Base-by-base conservation (phyloP, 495 filamentous ascomycete species). In the Podospora comata region DNA sequence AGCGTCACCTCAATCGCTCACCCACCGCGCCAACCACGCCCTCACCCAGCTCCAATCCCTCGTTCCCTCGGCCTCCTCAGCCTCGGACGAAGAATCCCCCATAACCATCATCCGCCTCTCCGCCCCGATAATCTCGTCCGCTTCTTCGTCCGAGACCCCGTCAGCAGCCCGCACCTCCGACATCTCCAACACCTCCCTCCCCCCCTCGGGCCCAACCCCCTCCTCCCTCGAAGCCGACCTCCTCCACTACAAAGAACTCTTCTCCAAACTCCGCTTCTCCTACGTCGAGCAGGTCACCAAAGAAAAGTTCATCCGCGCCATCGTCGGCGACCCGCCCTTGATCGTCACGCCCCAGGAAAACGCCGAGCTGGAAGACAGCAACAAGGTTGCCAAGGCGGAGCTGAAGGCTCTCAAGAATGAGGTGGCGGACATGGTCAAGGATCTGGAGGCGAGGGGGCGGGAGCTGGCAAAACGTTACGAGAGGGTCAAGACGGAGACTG, bases 191-290 rank as follows among this genome's bases (percentile, higher is more conserved):
- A 79, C 85, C 28, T 83, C 86, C 9, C 81, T 90, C 67, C 88
- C 91, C 62, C 85, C 87, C 62, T 48, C 39, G 9, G 39, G 39
- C 0, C 86, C 89, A 0, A 92, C 89, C 18, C 91, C 92, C 0
- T 86, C 89, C 9, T 89, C 87, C 16, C 84, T 97, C 5, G 89
- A 93, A 69, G 91, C 91, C 30, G 93, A 97, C 76, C 82, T 97
- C n/a, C 82, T 85, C 63, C 93, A 97, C 77, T 97, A 97, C 79
- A 91, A 90, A 72, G 95, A 97, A 80, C 87, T 98, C 32, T 98
- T 97, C 79, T 90, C 92, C 56, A 97, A 97, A 80, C 86, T 99
- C 30, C 92, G 93, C 75, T 98, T 98, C 82, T 96, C 92, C 71
- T 98, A 92, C 78, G 85, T 92, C 68, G 90, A 92, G 76, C 90